A percentile compares a stretch with the other conserved stretches of the same genome.
phyloP scores from a whole-genome alignment of 129 eudicot genomes.

The Glebionis coronaria region DNA sequence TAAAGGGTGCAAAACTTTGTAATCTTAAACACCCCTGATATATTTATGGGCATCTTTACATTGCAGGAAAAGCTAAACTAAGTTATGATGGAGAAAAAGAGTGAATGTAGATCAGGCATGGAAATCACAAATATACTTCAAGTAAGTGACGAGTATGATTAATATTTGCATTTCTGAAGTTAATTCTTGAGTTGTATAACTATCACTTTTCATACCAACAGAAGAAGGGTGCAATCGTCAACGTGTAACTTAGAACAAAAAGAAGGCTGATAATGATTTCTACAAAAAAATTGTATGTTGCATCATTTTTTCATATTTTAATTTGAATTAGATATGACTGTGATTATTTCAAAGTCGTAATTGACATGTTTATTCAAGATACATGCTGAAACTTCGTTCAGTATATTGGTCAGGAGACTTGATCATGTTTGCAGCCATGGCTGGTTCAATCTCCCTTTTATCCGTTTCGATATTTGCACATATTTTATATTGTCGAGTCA shows the following conservation, averaged over 20 bases:
- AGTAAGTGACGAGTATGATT: slow-evolving; percentile 35
- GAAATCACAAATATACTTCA: slow-evolving; percentile 90
- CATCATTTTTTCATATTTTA: no score
- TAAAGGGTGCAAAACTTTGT: no score
- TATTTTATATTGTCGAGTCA: no score
- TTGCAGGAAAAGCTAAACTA: slow-evolving; percentile 76
- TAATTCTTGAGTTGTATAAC: background rate
- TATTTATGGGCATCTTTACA: background rate
- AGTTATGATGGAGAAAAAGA: slow-evolving; percentile 91
- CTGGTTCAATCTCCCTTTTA: no score
- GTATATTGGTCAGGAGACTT: no score
- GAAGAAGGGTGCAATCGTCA: slow-evolving; percentile 99
- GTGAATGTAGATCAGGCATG: slow-evolving; percentile 96
- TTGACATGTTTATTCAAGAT: no score
- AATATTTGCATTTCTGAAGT: background rate
- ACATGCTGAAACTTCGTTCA: no score
- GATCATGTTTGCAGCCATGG: no score
- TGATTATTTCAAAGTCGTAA: slow-evolving; percentile 48
- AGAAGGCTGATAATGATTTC: slow-evolving; percentile 86
- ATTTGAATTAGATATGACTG: slow-evolving; percentile 8
- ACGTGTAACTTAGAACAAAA: slow-evolving; percentile 91
- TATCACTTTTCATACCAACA: slow-evolving; percentile 25
- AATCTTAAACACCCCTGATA: background rate
- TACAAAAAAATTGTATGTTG: no score
- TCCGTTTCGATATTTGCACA: no score